Percentiles rank a stretch among this genome's conserved stretches.
These are phyloP conservation scores for Polygonum aviculare DNA, from an alignment of 148 eudicot genomes.

Conservation along the genomic window DNA sequence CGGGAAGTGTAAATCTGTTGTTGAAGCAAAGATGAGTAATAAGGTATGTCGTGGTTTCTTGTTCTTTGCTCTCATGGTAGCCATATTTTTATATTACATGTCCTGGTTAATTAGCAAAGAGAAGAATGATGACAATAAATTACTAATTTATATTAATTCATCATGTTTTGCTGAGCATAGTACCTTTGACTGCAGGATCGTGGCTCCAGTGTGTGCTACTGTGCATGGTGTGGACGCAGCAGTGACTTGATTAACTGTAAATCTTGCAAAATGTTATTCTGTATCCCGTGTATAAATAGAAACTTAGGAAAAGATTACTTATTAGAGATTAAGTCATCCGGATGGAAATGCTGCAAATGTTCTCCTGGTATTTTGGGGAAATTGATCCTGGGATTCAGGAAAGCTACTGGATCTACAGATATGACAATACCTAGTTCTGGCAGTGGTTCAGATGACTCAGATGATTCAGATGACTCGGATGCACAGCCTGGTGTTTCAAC, in stretches of 20 bases:
- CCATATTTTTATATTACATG: neutral
- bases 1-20: conserved; percentile 39
- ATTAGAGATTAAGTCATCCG: conserved; percentile 26
- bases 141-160: neutral
- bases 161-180: neutral
- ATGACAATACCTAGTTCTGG: conserved; percentile 55
- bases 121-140: neutral
- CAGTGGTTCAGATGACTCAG: conserved; percentile 59
- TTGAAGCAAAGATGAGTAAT: conserved; percentile 43
- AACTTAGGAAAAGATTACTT: conserved; percentile 53
- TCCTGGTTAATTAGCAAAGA: neutral
- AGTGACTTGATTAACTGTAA: conserved; percentile 47
- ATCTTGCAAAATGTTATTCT: conserved; percentile 51
- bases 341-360: conserved; percentile 77
- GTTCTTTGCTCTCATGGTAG: neutral
- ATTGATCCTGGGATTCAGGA: conserved; percentile 44
- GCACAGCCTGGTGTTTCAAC: conserved; percentile 28
- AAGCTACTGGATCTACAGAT: conserved; percentile 36
- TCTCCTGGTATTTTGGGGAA: conserved; percentile 49
- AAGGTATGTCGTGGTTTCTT: conserved; percentile 22
- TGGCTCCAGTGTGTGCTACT: conserved; percentile 43
- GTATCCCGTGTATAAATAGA: conserved; percentile 49
- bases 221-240: conserved; percentile 72
- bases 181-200: conserved; percentile 25
- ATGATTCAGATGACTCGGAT: conserved; percentile 58